Evolutionary conservation across 257 asterid species (phyloP).

Genomic region (Echium plantagineum): DNA sequence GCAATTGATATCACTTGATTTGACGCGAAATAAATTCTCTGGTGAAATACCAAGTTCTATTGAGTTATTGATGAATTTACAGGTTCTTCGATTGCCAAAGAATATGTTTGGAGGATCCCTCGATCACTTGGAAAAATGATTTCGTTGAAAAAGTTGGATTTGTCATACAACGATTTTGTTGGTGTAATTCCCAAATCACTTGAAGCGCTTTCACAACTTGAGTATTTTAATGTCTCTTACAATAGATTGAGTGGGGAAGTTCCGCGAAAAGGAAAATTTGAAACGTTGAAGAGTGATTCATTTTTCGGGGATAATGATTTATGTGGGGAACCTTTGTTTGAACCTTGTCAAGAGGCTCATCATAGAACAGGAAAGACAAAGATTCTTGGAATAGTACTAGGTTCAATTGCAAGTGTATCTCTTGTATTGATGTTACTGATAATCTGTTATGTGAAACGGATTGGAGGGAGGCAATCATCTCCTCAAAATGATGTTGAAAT

Average conservation of each 20-base stretch:
- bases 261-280: neutral
- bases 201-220: neutral
- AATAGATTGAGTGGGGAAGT: neutral
- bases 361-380: neutral
- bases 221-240: neutral
- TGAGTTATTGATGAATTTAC: neutral
- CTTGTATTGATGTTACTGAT: no score
- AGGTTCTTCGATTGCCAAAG: neutral
- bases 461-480: no score
- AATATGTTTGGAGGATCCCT: neutral
- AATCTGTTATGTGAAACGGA: no score
- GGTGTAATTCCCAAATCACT: neutral
- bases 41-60: neutral
- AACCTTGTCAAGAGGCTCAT: neutral
- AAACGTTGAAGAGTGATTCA: conserved; percentile 7
- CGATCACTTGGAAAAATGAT: neutral
- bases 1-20: neutral
- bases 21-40: neutral
- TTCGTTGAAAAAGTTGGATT: neutral
- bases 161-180: no score
- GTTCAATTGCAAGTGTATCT: no score
- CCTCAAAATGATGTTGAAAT: no score
- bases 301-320: conserved; percentile 6
- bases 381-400: no score
- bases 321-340: conserved; percentile 8